Conservation (phyloP, 495 filamentous ascomycete species). For the Hypoxylon rickii region DNA sequence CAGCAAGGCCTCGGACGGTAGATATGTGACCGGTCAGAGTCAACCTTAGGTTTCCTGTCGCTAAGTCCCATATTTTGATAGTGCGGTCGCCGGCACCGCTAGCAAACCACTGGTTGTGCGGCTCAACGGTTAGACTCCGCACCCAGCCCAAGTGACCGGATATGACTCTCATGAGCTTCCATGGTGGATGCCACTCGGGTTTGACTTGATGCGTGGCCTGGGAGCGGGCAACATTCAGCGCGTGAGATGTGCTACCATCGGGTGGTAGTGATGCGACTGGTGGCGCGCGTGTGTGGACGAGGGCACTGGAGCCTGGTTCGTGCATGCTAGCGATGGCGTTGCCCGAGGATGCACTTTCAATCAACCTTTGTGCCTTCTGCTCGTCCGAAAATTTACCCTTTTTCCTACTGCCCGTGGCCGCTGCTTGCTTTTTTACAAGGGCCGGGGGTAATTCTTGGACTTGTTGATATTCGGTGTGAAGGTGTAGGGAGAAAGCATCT, state of each 20-base stretch:
- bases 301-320: conserved; percentile 60
- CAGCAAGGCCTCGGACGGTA: conserved; percentile 89
- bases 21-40: conserved; percentile 98
- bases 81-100: conserved; percentile 95
- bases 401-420: conserved; percentile 51
- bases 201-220: conserved; percentile 72
- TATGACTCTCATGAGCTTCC: conserved; percentile 98
- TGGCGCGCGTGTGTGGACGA: conserved; percentile 53
- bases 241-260: conserved; percentile 26
- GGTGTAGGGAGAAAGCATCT: conserved; percentile 49
- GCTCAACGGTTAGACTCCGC: conserved; percentile 85
- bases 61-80: conserved; percentile 99
- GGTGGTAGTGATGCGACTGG: conserved; percentile 5
- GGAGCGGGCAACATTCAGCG: conserved; percentile 65
- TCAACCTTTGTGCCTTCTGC: conserved; percentile 66
- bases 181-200: conserved; percentile 95
- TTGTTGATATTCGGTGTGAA: conserved; percentile 74
- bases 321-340: conserved; percentile 37
- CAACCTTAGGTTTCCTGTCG: conserved; percentile 76
- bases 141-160: conserved; percentile 98
- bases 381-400: conserved; percentile 49
- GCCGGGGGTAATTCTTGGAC: conserved; percentile 81
- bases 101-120: conserved; percentile 96
- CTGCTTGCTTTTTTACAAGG: conserved; percentile 58
- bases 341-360: conserved; percentile 69